Evolutionary conservation across 1,139 yeast species (phyloP), one percentile per base, ranked within the genome.

Genomic region (Chernovozyma sophiae-reginae): DNA sequence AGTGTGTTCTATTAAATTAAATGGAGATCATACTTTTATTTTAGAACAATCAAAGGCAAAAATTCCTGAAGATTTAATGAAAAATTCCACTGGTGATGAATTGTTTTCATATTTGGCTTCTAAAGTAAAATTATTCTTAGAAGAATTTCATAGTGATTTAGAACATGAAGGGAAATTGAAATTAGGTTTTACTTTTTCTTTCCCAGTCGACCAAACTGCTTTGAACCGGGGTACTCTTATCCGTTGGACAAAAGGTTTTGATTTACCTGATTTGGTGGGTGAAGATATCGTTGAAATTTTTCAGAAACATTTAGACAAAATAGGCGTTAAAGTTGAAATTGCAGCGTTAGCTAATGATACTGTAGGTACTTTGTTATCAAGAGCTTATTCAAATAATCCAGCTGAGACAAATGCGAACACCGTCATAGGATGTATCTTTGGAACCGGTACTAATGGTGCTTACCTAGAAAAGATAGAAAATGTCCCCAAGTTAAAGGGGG

Each of bases 361-460:
- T 1, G 96, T 87, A 14, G 97, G 97, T 30, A 89, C 97, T 4
- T 72, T 90, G 44, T 70, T 90, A 56, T 82, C 96, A 5, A 79
- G 96, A 51, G 83, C 96, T 18, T 90, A 90, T 63, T 69, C 84
- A n/a, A 76, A 79, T 37, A 64, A 75, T 36, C 65, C 72, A 10
- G 51, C 68, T 25, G 71, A 79, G 34, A 70, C 80, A 11, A 79
- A 81, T 43, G 77, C 87, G 36, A 76, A 75, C 37, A 86, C 96
- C 12, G 73, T 84, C 12, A 69, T 90, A 50, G 97, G 97, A 30
- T 81, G 90, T 45, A 90, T 90, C 45, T 86, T 87, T 54, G 97
- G 97, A 44, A 90, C 97, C 4, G 97, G 97, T 55, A 89, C 97
- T 30, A 90, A 90, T 58, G 97, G 97, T 42, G 96, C 96, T 11